These are phyloP conservation scores for Phytophthora tubulina DNA, from an alignment of 352 stramenopile species.

Conservation along the genomic window DNA sequence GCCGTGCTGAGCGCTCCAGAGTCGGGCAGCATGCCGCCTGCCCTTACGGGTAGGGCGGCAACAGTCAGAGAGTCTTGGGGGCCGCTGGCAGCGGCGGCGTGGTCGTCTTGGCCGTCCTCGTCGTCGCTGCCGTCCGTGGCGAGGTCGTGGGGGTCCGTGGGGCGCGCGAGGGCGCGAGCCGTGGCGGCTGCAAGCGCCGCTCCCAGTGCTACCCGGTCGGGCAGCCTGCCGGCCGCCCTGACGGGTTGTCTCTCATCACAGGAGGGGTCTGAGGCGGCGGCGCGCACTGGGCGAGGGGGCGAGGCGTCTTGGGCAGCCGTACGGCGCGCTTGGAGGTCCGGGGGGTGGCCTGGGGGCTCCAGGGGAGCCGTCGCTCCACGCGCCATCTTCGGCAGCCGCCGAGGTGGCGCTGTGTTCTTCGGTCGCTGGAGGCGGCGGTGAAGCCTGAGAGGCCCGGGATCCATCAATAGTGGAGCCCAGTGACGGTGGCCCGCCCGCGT, in stretches of 20 bases:
- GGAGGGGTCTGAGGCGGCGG: background rate
- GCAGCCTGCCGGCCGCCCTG: conserved; percentile 4
- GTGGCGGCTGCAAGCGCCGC: background rate
- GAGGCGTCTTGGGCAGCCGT: too few species aligned
- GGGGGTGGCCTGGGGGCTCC: too few species aligned
- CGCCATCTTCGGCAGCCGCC: too few species aligned
- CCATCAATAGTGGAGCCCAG: too few species aligned
- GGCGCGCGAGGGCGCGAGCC: background rate
- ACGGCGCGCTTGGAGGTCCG: too few species aligned
- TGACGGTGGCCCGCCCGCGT: too few species aligned
- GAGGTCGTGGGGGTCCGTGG: background rate
- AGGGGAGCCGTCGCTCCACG: too few species aligned
- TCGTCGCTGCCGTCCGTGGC: background rate
- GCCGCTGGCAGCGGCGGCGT: background rate
- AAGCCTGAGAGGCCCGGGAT: too few species aligned
- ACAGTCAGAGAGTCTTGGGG: background rate
- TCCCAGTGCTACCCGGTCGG: background rate
- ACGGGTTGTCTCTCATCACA: background rate
- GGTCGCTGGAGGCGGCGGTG: too few species aligned
- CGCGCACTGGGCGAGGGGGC: too few species aligned
- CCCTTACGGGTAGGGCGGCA: background rate
- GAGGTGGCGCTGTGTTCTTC: too few species aligned
- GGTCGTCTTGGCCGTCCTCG: too few species aligned
- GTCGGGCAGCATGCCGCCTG: background rate
- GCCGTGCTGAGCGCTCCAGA: background rate